phyloP scores from a whole-genome alignment of 2,329 filamentous ascomycete species.

The Aspergillus sp. region DNA sequence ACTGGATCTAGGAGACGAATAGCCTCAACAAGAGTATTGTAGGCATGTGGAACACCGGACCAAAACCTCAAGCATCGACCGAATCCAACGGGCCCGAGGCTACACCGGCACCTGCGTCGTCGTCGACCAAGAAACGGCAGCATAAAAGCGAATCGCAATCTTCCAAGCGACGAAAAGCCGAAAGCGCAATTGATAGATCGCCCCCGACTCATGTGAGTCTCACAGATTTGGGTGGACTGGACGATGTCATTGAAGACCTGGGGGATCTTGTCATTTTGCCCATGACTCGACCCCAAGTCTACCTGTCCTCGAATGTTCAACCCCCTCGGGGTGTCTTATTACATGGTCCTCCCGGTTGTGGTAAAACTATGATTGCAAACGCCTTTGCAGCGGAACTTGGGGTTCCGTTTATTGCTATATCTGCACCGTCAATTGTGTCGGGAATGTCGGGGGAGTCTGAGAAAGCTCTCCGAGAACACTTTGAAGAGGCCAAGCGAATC shows the following conservation, averaged over 20 bases:
- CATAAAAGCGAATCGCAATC: conserved; percentile 55
- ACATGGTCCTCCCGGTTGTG: conserved; percentile 76
- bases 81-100: conserved; percentile 19
- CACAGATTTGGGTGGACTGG: conserved; percentile 67
- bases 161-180: conserved; percentile 56
- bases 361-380: conserved; percentile 76
- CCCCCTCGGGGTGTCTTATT: conserved; percentile 67
- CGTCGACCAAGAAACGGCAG: conserved; percentile 48
- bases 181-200: conserved; percentile 45
- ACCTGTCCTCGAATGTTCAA: conserved; percentile 56
- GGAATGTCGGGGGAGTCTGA: conserved; percentile 87
- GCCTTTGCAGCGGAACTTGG: conserved; percentile 68
- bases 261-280: conserved; percentile 66
- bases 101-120: conserved; percentile 19
- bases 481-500: conserved; percentile 76
- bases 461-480: conserved; percentile 74
- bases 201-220: conserved; percentile 61
- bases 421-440: conserved; percentile 70
- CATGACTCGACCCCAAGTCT: conserved; percentile 59
- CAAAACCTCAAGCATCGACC: conserved; percentile 23
- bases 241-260: conserved; percentile 60
- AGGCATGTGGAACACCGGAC: conserved; percentile 46
- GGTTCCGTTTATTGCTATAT: conserved; percentile 72
- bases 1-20: conserved; percentile 44
- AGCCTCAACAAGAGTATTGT: conserved; percentile 60